Evolutionary conservation across 163 green algal genomes (phyloP).

Genomic region (Picocystis sp.): DNA sequence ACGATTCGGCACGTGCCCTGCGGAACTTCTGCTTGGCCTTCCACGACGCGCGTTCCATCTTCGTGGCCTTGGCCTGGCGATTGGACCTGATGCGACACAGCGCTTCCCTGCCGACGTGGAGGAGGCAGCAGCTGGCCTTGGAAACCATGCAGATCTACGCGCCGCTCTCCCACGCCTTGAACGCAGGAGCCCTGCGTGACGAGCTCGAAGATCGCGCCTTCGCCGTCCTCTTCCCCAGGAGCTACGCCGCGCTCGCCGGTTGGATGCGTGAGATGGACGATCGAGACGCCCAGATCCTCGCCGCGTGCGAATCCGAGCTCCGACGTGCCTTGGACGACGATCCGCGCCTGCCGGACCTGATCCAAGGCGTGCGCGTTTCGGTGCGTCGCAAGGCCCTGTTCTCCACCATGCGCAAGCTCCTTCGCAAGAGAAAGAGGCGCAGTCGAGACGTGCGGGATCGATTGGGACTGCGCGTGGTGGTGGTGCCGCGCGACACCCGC

Average conservation of each 20-base stretch:
- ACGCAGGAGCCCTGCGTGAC: conserved; percentile 27
- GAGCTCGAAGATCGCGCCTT: conserved; percentile 59
- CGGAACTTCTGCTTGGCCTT: conserved; percentile 53
- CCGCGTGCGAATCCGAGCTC: neutral
- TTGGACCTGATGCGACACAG: conserved; percentile 31
- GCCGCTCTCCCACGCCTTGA: conserved; percentile 59
- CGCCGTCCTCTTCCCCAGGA: conserved; percentile 40
- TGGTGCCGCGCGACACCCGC: conserved; percentile 10
- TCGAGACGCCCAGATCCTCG: neutral
- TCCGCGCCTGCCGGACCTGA: neutral
- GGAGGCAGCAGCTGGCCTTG: conserved; percentile 24
- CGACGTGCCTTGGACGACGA: conserved; percentile 4
- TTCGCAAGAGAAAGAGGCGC: conserved; percentile 12
- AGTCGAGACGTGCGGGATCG: conserved; percentile 23
- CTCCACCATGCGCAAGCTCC: conserved; percentile 24
- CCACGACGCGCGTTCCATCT: conserved; percentile 47
- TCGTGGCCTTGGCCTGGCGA: conserved; percentile 46
- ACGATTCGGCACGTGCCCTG: conserved; percentile 39
- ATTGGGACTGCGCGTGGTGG: conserved; percentile 23
- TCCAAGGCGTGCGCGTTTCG: neutral
- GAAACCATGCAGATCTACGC: conserved; percentile 46
- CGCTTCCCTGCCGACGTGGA: conserved; percentile 8
- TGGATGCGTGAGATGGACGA: conserved; percentile 34
- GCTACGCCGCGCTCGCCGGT: conserved; percentile 34
- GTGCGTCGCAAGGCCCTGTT: conserved; percentile 18